Conservation (phyloP, 2,329 filamentous ascomycete species). For the Fusarium protoensiforme region DNA sequence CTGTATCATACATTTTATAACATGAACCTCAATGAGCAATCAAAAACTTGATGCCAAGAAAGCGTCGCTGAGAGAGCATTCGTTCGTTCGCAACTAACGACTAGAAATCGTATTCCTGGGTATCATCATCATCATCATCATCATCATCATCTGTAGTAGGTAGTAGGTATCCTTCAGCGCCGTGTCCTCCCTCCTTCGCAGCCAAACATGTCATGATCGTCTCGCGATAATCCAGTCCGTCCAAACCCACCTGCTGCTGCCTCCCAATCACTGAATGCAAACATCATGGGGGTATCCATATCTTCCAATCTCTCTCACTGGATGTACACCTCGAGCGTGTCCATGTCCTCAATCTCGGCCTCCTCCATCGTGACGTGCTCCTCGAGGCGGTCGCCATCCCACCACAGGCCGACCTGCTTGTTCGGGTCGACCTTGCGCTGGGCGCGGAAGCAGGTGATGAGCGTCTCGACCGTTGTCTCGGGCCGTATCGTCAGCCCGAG, state of each 20-base stretch:
- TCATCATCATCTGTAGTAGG: not conserved
- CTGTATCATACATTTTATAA: not conserved
- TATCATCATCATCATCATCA: slow-evolving; percentile 41
- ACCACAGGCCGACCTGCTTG: slow-evolving; percentile 70
- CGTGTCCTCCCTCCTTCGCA: not conserved
- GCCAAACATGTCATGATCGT: not conserved
- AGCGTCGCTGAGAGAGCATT: not conserved
- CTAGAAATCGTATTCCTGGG: slow-evolving; percentile 38
- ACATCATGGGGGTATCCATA: not conserved
- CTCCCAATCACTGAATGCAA: not conserved
- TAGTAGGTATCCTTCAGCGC: slow-evolving; percentile 29
- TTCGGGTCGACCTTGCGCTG: slow-evolving; percentile 62
- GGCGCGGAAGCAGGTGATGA: slow-evolving; percentile 71
- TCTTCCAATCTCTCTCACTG: slow-evolving; percentile 48
- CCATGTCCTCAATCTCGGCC: slow-evolving; percentile 79
- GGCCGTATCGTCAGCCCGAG: slow-evolving; percentile 63
- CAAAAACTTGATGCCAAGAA: not conserved
- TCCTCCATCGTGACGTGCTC: slow-evolving; percentile 69
- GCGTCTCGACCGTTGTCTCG: slow-evolving; percentile 69
- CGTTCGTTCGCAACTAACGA: slow-evolving; percentile 1
- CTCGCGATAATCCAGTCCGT: not conserved
- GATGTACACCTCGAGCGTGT: slow-evolving; percentile 79
- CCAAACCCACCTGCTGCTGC: not conserved
- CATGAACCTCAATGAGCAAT: not conserved
- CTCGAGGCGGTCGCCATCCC: slow-evolving; percentile 80